A percentile compares a stretch with the other conserved stretches of the same genome.
These are phyloP conservation scores for Eimeria necatrix DNA, from an alignment of 169 alveolate species.

Conservation along the genomic window DNA sequence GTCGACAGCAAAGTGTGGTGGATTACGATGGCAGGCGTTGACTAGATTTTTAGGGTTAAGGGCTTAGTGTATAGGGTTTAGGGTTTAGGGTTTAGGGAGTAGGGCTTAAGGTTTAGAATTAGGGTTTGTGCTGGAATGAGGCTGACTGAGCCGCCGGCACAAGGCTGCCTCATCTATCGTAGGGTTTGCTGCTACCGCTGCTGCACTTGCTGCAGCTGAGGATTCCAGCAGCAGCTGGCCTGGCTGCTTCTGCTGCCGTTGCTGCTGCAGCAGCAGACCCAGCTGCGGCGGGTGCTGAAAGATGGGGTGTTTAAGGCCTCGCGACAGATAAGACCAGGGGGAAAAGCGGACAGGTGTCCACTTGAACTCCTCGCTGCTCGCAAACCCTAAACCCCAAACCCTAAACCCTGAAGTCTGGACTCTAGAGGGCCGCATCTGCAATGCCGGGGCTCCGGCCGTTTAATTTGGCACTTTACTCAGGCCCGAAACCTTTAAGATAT, in stretches of 20 bases:
- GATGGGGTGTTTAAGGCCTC: slow-evolving; percentile 33
- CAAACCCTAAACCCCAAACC: slow-evolving; percentile 44
- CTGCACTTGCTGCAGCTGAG: background rate
- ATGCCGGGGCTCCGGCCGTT: no score
- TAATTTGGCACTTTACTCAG: no score
- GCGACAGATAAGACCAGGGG: slow-evolving; percentile 21
- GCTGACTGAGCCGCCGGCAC: slow-evolving; percentile 10
- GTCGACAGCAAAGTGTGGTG: no score
- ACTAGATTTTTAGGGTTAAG: no score
- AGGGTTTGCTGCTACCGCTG: background rate
- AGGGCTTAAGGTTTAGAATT: slow-evolving; percentile 20
- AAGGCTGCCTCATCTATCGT: background rate
- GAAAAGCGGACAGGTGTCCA: slow-evolving; percentile 41
- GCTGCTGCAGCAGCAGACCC: no score
- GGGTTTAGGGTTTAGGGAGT: background rate
- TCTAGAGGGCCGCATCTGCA: no score
- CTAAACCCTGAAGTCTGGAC: background rate
- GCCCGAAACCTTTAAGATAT: slow-evolving; percentile 18
- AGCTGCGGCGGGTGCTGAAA: no score
- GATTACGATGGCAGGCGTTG: no score
- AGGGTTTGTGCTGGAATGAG: background rate
- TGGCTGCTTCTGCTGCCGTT: slow-evolving; percentile 33
- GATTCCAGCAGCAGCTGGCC: slow-evolving; percentile 15
- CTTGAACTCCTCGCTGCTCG: background rate
- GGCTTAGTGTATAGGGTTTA: slow-evolving; percentile 2